Evolutionary conservation across 495 filamentous ascomycete species (phyloP), one percentile per base, ranked within the genome.

Genomic region (Schizothecium vesticola): DNA sequence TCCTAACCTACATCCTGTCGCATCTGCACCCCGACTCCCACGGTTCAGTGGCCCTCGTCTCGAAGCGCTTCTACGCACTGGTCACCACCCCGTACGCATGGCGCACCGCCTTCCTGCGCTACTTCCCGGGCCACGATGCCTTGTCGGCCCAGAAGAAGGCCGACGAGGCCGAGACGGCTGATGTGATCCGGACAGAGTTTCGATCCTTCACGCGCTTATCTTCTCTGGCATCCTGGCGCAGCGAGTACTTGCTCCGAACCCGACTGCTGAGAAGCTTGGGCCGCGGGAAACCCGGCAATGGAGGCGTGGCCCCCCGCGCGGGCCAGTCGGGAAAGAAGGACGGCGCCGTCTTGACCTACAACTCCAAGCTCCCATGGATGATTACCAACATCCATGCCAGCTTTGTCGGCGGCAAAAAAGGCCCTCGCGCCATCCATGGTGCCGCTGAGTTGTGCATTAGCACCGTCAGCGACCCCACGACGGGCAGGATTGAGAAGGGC

Each of bases 51-150:
- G 86, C 92, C 10, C 80, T 94, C 56, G 93, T 97, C 21, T 97
- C 92, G 29, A 88, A 88, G 72, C 91, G 90, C 62, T 94, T 97
- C 76, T 90, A 95, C 76, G 79, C 81, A 51, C 80, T 97, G 66
- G 90, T 96, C 58, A 96, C 91, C 2, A 92, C 90, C 2, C 93
- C 92, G 2, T 92, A 96, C 78, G 92, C 93, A 3, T 97, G 94
- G 94, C 85, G 92, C 59, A 90, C 89, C 66, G 94, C 93, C 1
- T 97, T 97, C 72, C 86, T 91, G 58, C 91, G 93, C 13, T 94
- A 88, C 81, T 97, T 97, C 75, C 91, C 91, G 0, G 93, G 90
- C 0, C 86, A 87, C 5, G 86, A 90, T 66, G 79, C 79, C 7
- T 65, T 84, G 56, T 78, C 76, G 51, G 56, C 72, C 51, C 57